Conservation (phyloP, 2,329 filamentous ascomycete genomes). For the Fusarium sp. region DNA sequence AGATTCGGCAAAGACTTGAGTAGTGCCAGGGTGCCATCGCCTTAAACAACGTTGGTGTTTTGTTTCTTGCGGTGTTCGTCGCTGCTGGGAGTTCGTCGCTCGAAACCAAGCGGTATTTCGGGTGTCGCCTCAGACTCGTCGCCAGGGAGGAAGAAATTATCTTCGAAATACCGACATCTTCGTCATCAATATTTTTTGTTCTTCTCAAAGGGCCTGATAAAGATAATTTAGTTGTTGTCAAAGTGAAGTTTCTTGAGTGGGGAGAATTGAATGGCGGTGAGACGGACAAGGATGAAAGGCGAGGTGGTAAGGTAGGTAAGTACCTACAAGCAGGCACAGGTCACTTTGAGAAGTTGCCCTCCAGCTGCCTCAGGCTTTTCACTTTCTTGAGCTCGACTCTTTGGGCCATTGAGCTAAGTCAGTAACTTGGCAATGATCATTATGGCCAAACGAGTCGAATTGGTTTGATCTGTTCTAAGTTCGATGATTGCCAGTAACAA, state of each 20-base stretch:
- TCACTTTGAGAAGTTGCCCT: too few species aligned
- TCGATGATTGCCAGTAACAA: background rate
- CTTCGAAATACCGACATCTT: background rate
- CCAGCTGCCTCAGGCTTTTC: too few species aligned
- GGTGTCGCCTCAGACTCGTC: background rate
- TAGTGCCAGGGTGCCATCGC: background rate
- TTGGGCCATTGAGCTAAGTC: too few species aligned
- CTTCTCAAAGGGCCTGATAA: background rate
- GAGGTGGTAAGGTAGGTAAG: background rate
- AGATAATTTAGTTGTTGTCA: background rate
- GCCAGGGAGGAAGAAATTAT: background rate
- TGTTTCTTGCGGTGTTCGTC: too few species aligned
- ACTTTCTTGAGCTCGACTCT: too few species aligned
- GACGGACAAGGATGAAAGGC: background rate
- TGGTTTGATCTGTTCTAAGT: background rate
- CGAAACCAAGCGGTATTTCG: background rate
- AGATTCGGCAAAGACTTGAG: background rate
- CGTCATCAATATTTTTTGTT: background rate
- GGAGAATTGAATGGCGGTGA: conserved; percentile 1
- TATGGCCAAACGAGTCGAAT: background rate
- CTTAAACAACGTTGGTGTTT: too few species aligned
- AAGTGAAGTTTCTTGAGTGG: background rate
- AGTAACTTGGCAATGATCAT: too few species aligned
- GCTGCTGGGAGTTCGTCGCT: background rate
- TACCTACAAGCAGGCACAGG: too few species aligned